phyloP scores from a whole-genome alignment of 805 yeast species.

The Ogataea corticis region DNA sequence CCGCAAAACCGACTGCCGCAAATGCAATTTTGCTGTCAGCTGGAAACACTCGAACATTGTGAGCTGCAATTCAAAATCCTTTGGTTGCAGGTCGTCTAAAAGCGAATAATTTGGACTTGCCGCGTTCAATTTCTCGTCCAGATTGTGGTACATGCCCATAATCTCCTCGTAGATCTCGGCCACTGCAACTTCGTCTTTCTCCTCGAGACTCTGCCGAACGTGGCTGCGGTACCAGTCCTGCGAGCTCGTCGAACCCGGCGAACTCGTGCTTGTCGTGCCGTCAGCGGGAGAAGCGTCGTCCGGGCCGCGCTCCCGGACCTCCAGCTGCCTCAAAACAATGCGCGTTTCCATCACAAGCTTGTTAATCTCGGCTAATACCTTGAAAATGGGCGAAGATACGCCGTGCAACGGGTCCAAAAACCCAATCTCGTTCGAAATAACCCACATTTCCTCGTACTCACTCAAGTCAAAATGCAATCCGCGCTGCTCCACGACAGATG shows the following conservation, averaged over 20 bases:
- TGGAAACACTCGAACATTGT: conserved; percentile 73
- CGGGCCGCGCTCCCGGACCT: conserved; percentile 7
- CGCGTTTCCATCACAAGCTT: conserved; percentile 56
- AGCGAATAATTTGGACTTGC: conserved; percentile 55
- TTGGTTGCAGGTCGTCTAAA: conserved; percentile 36
- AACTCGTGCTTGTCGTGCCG: conserved; percentile 13
- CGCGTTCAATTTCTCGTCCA: conserved; percentile 50
- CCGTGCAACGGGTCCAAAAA: conserved; percentile 71
- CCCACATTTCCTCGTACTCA: conserved; percentile 57
- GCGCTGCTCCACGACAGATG: conserved; percentile 56
- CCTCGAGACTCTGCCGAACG: conserved; percentile 16
- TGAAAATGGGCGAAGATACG: conserved; percentile 66
- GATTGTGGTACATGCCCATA: conserved; percentile 35
- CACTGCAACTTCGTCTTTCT: conserved; percentile 25
- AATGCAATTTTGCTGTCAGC: conserved; percentile 63
- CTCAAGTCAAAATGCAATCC: conserved; percentile 65
- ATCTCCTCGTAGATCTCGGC: conserved; percentile 36
- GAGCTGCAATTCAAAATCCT: conserved; percentile 64
- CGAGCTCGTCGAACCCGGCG: conserved; percentile 22
- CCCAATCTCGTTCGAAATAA: conserved; percentile 39
- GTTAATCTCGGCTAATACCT: conserved; percentile 66
- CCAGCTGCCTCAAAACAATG: conserved; percentile 30
- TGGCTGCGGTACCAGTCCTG: conserved; percentile 20
- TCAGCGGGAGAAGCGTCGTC: neutral
- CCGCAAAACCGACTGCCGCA: conserved; percentile 63